Evolutionary conservation across 331 rosid species (phyloP).

Genomic region (Phaseolus coccineus): DNA sequence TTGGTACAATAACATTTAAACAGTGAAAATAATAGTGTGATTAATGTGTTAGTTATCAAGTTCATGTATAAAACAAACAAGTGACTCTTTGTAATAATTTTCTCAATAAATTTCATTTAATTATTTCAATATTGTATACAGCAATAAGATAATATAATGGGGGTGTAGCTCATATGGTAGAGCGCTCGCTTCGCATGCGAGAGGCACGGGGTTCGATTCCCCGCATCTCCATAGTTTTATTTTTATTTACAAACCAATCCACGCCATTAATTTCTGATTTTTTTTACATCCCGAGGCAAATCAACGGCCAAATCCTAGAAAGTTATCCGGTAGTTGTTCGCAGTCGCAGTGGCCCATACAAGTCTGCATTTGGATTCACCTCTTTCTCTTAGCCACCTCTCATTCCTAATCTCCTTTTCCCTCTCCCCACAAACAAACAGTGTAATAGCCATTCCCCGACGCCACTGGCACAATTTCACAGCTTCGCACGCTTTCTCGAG

Average conservation of each 20-base stretch:
- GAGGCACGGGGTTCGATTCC: conserved; percentile 98
- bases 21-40: no score
- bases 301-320: not conserved
- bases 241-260: no score
- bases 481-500: not conserved
- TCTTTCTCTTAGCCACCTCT: conserved; percentile 1
- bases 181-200: conserved; percentile 99
- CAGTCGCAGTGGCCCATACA: not conserved
- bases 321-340: not conserved
- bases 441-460: not conserved
- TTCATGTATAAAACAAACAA: no score
- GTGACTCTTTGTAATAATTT: no score
- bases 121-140: no score
- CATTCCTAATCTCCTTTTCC: conserved; percentile 39
- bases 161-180: conserved; percentile 99
- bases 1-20: no score
- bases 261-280: no score
- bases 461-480: not conserved
- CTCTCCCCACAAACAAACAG: not conserved
- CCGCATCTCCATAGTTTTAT: conserved; percentile 51
- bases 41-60: no score
- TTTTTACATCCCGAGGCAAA: not conserved
- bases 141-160: no score
- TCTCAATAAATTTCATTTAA: no score
- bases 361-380: not conserved